Evolutionary conservation across 139 green algal genomes (phyloP), one percentile per base, ranked within the genome.

Genomic region (Diplosphaera chodatii): DNA sequence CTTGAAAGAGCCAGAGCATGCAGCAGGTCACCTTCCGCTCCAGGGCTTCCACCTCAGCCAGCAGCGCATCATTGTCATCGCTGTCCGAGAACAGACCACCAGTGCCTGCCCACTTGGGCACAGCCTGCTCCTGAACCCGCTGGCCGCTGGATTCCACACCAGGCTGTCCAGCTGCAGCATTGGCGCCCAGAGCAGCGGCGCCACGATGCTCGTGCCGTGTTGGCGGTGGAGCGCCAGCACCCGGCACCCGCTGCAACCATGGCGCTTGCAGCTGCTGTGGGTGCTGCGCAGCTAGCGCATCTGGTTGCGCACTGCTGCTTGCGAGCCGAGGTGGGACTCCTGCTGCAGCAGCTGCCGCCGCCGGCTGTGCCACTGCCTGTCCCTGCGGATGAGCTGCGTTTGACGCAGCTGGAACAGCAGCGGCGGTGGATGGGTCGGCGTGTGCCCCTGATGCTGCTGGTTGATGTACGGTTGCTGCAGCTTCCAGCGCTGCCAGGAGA

Each of bases 41-140:
- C 3, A 59, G 13, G 8, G 66, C 74, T 23, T 71, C 74, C 67
- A 78, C 67, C 37, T 74, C 31, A 4, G 73, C 66, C 55, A 78
- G 69, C 56, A 78, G 37, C 27, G 71, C 73, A 28, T 72, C 65
- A 33, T 73, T 66, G 3, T 68, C 73, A 34, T n/a, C n/a, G n/a
- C 33, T 37, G n/a, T 68, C 40, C 32, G 41, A 48, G 23, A 63
- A 37, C 37, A 33, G 5, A n/a, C n/a, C n/a, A n/a, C n/a, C n/a
- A n/a, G n/a, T n/a, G n/a, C n/a, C n/a, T n/a, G n/a, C n/a, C n/a
- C n/a, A n/a, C n/a, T n/a, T n/a, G n/a, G n/a, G n/a, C n/a, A n/a
- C n/a, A n/a, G n/a, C n/a, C 32, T 28, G 68, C 63, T 64, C 16
- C 63, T 69, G 41, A n/a, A n/a, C n/a, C 63, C 62, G 33, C n/a